Evolutionary conservation across 768 basidiomycete genomes (phyloP).

Genomic region (Boletus pseudopeckii): DNA sequence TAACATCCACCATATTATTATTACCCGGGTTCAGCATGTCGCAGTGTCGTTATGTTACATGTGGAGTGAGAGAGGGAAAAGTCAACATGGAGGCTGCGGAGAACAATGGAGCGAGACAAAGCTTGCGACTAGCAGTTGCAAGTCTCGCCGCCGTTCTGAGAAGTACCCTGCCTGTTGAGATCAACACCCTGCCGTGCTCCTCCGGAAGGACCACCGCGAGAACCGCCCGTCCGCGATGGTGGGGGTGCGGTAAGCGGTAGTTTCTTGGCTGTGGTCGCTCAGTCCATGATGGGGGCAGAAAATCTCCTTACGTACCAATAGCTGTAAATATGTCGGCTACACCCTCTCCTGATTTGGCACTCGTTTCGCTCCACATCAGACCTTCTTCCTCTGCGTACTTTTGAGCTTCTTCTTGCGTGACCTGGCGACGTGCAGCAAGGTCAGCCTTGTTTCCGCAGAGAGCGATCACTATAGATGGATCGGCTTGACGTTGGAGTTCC

Average conservation of each 20-base stretch:
- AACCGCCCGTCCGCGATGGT: slow-evolving; percentile 52
- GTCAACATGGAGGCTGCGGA: slow-evolving; percentile 8
- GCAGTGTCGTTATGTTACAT: slow-evolving; percentile 31
- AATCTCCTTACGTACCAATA: slow-evolving; percentile 57
- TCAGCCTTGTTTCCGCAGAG: slow-evolving; percentile 97
- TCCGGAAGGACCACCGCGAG: slow-evolving; percentile 49
- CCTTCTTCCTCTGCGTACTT: slow-evolving; percentile 93
- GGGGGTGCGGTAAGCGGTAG: slow-evolving; percentile 78
- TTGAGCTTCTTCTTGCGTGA: slow-evolving; percentile 83
- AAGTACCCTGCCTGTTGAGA: slow-evolving; percentile 63
- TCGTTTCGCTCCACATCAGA: slow-evolving; percentile 89
- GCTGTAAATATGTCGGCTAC: slow-evolving; percentile 83
- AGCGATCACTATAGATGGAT: slow-evolving; percentile 94
- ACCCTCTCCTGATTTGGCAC: slow-evolving; percentile 85
- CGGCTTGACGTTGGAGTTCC: slow-evolving; percentile 95
- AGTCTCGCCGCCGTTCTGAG: slow-evolving; percentile 51
- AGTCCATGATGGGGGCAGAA: neutral
- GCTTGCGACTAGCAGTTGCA: slow-evolving; percentile 66
- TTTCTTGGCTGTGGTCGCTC: slow-evolving; percentile 64
- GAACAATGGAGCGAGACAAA: neutral
- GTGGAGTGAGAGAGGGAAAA: slow-evolving; percentile 16
- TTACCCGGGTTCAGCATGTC: slow-evolving; percentile 30
- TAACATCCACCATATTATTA: slow-evolving; percentile 13
- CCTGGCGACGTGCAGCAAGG: slow-evolving; percentile 78
- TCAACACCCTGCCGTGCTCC: slow-evolving; percentile 66